These are phyloP conservation scores for Cardamine chenopodiifolia DNA, from an alignment of 345 rosid species.

Conservation along the genomic window DNA sequence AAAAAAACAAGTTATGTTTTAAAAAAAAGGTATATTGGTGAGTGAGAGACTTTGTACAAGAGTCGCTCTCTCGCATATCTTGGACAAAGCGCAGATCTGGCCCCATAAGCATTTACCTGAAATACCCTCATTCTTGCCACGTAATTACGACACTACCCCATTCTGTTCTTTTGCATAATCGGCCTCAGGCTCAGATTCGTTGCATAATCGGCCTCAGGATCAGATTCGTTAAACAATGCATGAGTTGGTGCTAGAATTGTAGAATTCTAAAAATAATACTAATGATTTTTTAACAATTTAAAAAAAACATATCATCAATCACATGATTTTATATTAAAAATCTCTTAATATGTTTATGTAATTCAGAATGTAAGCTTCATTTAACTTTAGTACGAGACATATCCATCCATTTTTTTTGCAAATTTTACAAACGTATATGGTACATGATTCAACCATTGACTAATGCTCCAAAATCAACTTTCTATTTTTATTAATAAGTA, in stretches of 20 bases:
- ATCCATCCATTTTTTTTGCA: background rate
- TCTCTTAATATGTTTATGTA: background rate
- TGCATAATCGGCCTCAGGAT: too few species aligned
- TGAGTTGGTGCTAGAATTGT: too few species aligned
- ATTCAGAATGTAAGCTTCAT: background rate
- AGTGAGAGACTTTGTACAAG: slow-evolving; percentile 3
- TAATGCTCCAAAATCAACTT: background rate
- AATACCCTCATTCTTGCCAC: slow-evolving; percentile 15
- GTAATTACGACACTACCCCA: slow-evolving; percentile 14
- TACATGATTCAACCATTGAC: background rate
- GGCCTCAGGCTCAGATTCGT: too few species aligned
- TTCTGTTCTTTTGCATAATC: background rate
- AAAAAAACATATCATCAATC: background rate
- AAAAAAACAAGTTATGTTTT: background rate
- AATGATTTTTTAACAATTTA: too few species aligned
- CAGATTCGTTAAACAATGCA: too few species aligned
- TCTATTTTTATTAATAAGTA: background rate
- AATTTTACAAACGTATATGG: background rate
- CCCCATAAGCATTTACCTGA: slow-evolving; percentile 43
- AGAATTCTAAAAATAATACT: too few species aligned
- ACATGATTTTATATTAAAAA: background rate
- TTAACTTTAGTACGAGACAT: background rate
- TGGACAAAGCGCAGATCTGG: slow-evolving; percentile 58
- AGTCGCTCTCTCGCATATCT: slow-evolving; percentile 66
- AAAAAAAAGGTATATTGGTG: background rate